phyloP scores from a whole-genome alignment of 148 eudicot species.

The Salicornia ramosissima region DNA sequence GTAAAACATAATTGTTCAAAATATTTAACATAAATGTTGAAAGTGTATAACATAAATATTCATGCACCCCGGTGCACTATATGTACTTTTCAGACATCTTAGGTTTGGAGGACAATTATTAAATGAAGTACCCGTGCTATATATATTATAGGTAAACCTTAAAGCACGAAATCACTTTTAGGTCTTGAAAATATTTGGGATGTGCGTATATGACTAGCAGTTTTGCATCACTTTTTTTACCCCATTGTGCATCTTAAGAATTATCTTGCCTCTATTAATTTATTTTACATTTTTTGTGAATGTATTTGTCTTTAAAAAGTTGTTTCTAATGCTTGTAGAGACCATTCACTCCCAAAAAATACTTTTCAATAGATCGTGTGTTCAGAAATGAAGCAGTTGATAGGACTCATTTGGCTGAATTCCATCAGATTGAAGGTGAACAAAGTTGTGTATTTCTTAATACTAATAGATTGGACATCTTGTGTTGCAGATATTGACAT shows the following conservation, averaged over 20 bases:
- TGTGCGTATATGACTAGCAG: not conserved
- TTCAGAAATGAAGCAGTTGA: constrained; percentile 99
- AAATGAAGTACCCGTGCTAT: too few species aligned
- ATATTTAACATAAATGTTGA: too few species aligned
- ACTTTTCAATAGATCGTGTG: constrained; percentile 90
- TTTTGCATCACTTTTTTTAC: not conserved
- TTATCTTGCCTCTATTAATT: not conserved
- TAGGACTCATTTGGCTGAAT: constrained; percentile 95
- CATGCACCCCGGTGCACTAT: too few species aligned
- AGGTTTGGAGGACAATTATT: too few species aligned
- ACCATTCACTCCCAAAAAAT: constrained; percentile 71
- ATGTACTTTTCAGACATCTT: too few species aligned
- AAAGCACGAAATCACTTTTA: not conserved
- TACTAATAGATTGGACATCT: not conserved
- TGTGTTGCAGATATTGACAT: not conserved
- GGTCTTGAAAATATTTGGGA: not conserved
- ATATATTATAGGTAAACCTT: too few species aligned
- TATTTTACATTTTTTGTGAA: not conserved
- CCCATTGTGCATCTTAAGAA: not conserved
- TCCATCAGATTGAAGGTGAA: constrained; percentile 94
- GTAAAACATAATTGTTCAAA: too few species aligned
- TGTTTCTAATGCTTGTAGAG: constrained; percentile 36
- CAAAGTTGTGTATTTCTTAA: not conserved
- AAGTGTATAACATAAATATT: too few species aligned
- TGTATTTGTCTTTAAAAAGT: not conserved